phyloP scores from a whole-genome alignment of 306 rosid genomes.

The Dicorynia guianensis region DNA sequence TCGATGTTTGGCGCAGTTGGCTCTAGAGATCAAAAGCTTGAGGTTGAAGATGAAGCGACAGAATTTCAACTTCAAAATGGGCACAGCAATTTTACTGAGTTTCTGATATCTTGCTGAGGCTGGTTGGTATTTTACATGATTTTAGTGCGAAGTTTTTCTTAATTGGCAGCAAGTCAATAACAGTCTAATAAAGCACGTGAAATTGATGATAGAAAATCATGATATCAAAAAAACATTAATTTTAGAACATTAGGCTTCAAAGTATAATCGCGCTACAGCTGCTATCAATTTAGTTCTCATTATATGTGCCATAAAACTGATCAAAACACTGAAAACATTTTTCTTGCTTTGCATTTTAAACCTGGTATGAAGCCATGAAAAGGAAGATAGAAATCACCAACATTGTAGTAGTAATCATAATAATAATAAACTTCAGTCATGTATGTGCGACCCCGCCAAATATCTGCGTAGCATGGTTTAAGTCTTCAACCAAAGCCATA shows the following conservation, averaged over 20 bases:
- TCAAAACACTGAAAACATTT: neutral
- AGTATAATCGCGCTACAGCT: constrained; percentile 1
- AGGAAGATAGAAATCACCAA: neutral
- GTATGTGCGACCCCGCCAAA: constrained; percentile 34
- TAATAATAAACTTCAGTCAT: constrained; percentile 18
- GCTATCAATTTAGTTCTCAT: constrained; percentile 14
- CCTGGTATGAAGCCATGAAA: neutral
- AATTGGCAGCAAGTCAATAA: neutral
- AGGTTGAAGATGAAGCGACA: neutral
- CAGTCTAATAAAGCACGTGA: neutral
- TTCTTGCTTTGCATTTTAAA: neutral
- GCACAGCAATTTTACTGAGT: no score
- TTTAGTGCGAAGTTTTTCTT: neutral
- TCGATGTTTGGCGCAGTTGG: no score
- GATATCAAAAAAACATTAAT: neutral
- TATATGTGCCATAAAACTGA: neutral
- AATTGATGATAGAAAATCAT: neutral
- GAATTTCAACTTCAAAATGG: no score
- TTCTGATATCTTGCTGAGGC: neutral
- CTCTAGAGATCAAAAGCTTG: neutral
- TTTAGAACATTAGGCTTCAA: neutral
- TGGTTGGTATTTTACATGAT: neutral
- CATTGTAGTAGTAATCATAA: neutral
- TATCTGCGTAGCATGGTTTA: constrained; percentile 42
- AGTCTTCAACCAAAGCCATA: constrained; percentile 55